phyloP scores from a whole-genome alignment of 2,329 filamentous ascomycete species.

The Xylariaceae sp. region DNA sequence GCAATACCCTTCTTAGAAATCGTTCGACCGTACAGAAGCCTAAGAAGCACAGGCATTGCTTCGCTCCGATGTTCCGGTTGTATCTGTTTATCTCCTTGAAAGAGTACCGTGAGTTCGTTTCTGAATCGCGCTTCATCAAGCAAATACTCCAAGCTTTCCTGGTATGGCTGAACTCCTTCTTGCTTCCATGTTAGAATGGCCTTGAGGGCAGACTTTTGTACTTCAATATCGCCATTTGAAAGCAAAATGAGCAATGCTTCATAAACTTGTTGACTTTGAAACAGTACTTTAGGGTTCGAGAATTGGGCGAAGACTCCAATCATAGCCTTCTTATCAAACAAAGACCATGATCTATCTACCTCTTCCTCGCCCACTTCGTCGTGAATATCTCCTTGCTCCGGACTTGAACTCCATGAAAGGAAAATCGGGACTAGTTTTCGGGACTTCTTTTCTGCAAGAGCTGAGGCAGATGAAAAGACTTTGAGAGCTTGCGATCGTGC shows the following conservation, averaged over 20 bases:
- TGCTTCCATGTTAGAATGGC: slow-evolving; percentile 87
- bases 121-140: slow-evolving; percentile 88
- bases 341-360: slow-evolving; percentile 51
- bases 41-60: slow-evolving; percentile 79
- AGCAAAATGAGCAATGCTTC: slow-evolving; percentile 67
- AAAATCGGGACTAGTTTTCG: slow-evolving; percentile 81
- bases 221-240: slow-evolving; percentile 81
- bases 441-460: slow-evolving; percentile 78
- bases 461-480: slow-evolving; percentile 66
- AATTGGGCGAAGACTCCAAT: slow-evolving; percentile 80
- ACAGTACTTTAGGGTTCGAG: slow-evolving; percentile 78
- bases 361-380: slow-evolving; percentile 18
- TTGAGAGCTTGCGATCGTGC: slow-evolving; percentile 74
- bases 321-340: slow-evolving; percentile 78
- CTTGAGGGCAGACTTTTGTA: slow-evolving; percentile 80
- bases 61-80: slow-evolving; percentile 64
- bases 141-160: slow-evolving; percentile 78
- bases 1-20: slow-evolving; percentile 74
- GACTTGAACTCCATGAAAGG: slow-evolving; percentile 66
- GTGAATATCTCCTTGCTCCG: slow-evolving; percentile 37
- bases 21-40: slow-evolving; percentile 82
- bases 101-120: slow-evolving; percentile 85
- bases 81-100: slow-evolving; percentile 70
- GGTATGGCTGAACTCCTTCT: slow-evolving; percentile 66
- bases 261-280: slow-evolving; percentile 70